Evolutionary conservation across 768 basidiomycete genomes (phyloP), one percentile per base, ranked within the genome.

Genomic region (Collybiopsis confluens): DNA sequence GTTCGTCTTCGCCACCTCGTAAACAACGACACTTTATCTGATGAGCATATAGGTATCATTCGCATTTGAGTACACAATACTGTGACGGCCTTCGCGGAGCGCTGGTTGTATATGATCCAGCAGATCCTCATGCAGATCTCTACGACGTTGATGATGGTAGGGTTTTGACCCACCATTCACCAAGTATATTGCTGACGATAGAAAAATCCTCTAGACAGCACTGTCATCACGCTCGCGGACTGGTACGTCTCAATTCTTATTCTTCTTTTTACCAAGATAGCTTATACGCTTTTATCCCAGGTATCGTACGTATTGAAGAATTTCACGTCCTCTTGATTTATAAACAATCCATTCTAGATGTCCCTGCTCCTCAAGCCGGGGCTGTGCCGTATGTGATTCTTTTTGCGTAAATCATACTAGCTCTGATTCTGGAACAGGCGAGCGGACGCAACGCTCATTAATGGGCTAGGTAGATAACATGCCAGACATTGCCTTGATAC

Each of bases 11-110:
- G 43, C 68, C 70, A 45, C 65, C 64, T 21, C 72, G 71, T 45
- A 61, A 58, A 46, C 54, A 6, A 57, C 61, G 36, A 72, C 73
- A n/a, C n/a, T n/a, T n/a, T n/a, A n/a, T n/a, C n/a, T n/a, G n/a
- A n/a, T n/a, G n/a, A n/a, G n/a, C n/a, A n/a, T n/a, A n/a, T n/a
- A n/a, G 20, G 70, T 68, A 43, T 63, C 59, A 23, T 56, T 57
- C 38, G 18, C 62, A 63, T 20, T 20, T 15, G 35, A 15, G 59
- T 18, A 63, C 63, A 5, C 74, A 72, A 56, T 73, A 72, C 48
- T 74, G 74, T 30, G 72, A 75, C 21, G 73, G 73, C 0, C 61
- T 75, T 47, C 63, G 73, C 27, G 73, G 70, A 4, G 64, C 66
- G 7, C 26, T 72, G 20, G 58, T 73, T 16, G 60, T 73, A 13